Evolutionary conservation across 352 stramenopile genomes (phyloP), one percentile per base, ranked within the genome.

Genomic region (Pythium oligandrum): DNA sequence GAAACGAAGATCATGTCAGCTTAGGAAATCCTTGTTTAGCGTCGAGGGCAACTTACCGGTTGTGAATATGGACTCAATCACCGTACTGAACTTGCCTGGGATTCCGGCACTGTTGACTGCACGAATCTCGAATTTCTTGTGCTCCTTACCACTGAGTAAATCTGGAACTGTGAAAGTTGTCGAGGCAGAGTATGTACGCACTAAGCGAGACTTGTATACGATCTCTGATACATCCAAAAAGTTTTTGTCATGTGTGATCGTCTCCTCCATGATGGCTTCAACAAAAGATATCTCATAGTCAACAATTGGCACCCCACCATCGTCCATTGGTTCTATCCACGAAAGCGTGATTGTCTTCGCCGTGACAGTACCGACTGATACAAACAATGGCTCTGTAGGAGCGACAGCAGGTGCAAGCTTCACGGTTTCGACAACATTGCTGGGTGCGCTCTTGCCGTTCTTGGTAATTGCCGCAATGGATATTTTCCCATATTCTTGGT

Each of bases 281-380:
- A 64, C 58, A 45, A 89, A 90, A 3, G 70, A 59, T 7, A 90
- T 68, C 39, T 90, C 76, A 26, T 90, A 90, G 43, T 88, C 78
- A 30, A 80, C 57, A 39, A 93, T 73, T 1, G 65, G 54, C 11
- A 67, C 68, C 0, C 83, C 83, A 10, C 79, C 79, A 36, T 74
- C 61, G 48, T 90, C 79, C 8, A 84, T 55, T 1, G 79, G 83
- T 9, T 73, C 66, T 2, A 72, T 63, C 83, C 79, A 93, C 2
- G 64, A 77, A 7, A 93, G 52, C 1, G 68, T 76, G n/a, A 93
- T 77, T 3, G 76, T 82, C 9, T 73, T 82, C 8, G 73, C 76
- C 4, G 78, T 88, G 12, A 88, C 68, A 3, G 73, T 51, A 1
- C 74, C 77, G 26, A 69, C 46, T 9, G 53, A 64, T 9, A 89